phyloP scores from a whole-genome alignment of 2,329 filamentous ascomycete species.

The Fusarium keratoplasticum region DNA sequence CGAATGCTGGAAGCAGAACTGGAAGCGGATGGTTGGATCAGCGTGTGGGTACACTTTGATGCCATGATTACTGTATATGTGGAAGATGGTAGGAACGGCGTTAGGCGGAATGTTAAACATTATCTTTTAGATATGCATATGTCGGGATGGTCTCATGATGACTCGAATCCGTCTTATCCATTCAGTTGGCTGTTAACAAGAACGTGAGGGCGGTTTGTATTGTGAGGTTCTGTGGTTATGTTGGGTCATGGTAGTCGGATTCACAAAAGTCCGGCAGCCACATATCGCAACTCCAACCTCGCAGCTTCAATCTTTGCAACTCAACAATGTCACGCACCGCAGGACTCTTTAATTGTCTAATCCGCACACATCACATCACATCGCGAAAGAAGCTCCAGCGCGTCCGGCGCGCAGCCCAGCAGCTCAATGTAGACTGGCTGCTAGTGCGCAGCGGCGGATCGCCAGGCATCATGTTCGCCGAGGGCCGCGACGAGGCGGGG shows the following conservation, averaged over 20 bases:
- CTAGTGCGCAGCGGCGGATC: constrained; percentile 75
- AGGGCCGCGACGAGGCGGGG: constrained; percentile 63
- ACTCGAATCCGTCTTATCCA: not conserved
- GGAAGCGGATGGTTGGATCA: constrained; percentile 24
- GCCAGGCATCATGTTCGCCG: constrained; percentile 84
- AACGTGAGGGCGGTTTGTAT: not conserved
- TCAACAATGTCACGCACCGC: constrained; percentile 33
- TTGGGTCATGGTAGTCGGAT: not conserved
- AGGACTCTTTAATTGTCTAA: constrained; percentile 57
- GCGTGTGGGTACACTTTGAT: constrained; percentile 32
- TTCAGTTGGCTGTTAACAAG: not conserved
- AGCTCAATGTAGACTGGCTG: constrained; percentile 68
- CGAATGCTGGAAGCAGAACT: constrained; percentile 9
- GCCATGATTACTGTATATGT: constrained; percentile 24
- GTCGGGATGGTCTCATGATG: constrained; percentile 23
- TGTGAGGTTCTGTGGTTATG: not conserved
- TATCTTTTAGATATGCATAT: constrained; percentile 32
- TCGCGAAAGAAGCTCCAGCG: constrained; percentile 76
- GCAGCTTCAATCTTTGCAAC: not conserved
- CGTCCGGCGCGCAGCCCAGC: constrained; percentile 72
- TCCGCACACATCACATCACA: constrained; percentile 85
- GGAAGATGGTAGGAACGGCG: constrained; percentile 26
- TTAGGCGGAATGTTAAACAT: constrained; percentile 27
- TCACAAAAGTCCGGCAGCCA: constrained; percentile 29
- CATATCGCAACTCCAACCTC: not conserved